These are phyloP conservation scores for Chenopodium berlandieri DNA, from an alignment of 148 eudicot species.

Conservation along the genomic window DNA sequence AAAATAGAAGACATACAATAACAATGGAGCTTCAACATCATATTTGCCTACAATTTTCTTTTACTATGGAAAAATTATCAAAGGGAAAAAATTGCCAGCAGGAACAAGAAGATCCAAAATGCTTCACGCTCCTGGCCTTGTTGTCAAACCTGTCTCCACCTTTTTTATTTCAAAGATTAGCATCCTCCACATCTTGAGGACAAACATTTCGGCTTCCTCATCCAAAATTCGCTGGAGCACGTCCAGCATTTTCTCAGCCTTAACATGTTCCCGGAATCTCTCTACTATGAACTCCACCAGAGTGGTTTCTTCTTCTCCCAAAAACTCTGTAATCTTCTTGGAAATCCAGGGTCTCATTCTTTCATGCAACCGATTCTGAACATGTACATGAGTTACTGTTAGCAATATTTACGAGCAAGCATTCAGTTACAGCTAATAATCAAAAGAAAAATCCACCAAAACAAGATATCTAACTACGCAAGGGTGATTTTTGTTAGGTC, in stretches of 20 bases:
- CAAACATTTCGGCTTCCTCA: slow-evolving; percentile 98
- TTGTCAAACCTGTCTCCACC: slow-evolving; percentile 77
- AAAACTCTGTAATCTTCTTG: slow-evolving; percentile 85
- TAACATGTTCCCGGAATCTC: slow-evolving; percentile 64
- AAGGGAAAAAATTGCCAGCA: slow-evolving; percentile 14
- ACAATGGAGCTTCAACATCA: neutral
- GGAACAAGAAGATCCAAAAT: neutral
- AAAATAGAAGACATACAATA: neutral
- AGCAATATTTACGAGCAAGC: neutral
- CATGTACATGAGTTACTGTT: slow-evolving; percentile 12
- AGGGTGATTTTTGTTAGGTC: neutral
- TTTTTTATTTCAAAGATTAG: slow-evolving; percentile 88
- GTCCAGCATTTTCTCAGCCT: slow-evolving; percentile 75
- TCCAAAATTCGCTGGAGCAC: slow-evolving; percentile 78
- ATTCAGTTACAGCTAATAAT: neutral
- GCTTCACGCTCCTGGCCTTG: slow-evolving; percentile 45
- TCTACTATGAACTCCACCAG: slow-evolving; percentile 86
- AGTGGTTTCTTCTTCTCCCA: slow-evolving; percentile 88
- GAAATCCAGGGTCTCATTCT: slow-evolving; percentile 96
- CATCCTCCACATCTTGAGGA: slow-evolving; percentile 99
- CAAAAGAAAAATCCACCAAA: neutral
- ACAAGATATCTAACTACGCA: neutral
- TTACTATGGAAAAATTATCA: slow-evolving; percentile 1
- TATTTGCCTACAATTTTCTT: slow-evolving; percentile 15
- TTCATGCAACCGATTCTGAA: slow-evolving; percentile 79